These are phyloP conservation scores for Scedosporium aurantiacum DNA, from an alignment of 2,329 filamentous ascomycete species.

Conservation along the genomic window DNA sequence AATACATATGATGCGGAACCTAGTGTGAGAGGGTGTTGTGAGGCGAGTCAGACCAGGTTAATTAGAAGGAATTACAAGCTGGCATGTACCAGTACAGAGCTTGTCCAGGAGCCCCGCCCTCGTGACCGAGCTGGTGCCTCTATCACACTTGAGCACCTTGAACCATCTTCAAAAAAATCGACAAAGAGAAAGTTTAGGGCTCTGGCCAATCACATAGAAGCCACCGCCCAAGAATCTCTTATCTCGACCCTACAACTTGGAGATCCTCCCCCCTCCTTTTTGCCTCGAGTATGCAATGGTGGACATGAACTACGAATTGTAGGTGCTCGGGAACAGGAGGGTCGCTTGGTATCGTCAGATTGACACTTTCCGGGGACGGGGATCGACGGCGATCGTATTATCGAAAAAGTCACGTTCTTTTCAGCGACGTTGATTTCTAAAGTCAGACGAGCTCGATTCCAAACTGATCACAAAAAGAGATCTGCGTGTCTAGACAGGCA, in stretches of 20 bases:
- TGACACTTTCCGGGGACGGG: background rate
- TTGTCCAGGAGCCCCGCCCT: background rate
- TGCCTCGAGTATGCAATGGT: conserved; percentile 1
- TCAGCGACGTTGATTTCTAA: no score
- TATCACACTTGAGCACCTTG: conserved; percentile 2
- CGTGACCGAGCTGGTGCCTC: background rate
- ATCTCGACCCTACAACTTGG: conserved; percentile 2
- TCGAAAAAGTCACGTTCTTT: no score
- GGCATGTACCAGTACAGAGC: background rate
- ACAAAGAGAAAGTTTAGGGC: conserved; percentile 13
- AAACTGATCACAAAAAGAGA: no score
- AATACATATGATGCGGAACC: background rate
- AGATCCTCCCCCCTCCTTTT: background rate
- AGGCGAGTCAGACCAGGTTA: background rate
- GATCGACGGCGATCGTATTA: background rate
- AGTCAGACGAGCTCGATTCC: no score
- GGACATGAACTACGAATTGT: background rate
- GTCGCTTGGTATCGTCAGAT: background rate
- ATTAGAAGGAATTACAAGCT: background rate
- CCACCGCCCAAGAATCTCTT: background rate
- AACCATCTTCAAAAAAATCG: conserved; percentile 21
- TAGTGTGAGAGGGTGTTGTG: background rate
- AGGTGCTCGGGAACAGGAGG: background rate
- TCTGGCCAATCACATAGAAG: conserved; percentile 1
- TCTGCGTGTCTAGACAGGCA: no score